Evolutionary conservation across 1,284 basidiomycete species (phyloP), one percentile per base, ranked within the genome.

Genomic region (Malassezia obtusa): DNA sequence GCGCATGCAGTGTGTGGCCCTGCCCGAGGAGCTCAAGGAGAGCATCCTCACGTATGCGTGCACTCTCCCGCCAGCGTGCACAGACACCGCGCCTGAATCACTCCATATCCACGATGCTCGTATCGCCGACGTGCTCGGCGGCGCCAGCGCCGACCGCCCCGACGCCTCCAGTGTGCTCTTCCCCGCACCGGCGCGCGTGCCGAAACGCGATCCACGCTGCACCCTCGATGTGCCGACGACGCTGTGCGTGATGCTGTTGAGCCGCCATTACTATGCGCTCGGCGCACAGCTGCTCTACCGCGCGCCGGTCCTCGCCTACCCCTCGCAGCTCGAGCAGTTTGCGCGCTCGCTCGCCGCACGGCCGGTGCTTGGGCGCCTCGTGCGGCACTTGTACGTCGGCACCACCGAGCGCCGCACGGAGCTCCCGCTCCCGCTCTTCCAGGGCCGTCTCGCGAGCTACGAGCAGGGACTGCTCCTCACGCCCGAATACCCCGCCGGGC

Each of bases 221-320:
- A 19, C 9, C 1, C 17, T 45, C 3, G 46, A 40, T 37, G 11
- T 17, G 17, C 26, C 41, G 21, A 43, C 11, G 26, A 17, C 32
- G 12, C 12, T 35, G 14, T 4, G 15, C 22, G 41, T 52, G 9
- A 51, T 60, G 50, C 22, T 24, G 30, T 37, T 61, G 6, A 50
- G 15, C 17, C 58, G 50, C n/a, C 48, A 50, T 14, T 54, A 49
- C 30, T 59, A 60, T 30, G 50, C 51, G 31, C 31, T 60, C 10
- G 28, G 48, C 5, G 52, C 57, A 4, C 46, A 53, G n/a, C 31
- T 57, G 2, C 45, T 52, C 28, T 54, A 54, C 40, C 45, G 33
- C n/a, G 30, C 52, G 22, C 31, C 45, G 26, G 25, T 30, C 25
- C 22, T 54, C 11, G 6, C 28, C 11, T 8, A 17, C 19, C 52